phyloP scores from a whole-genome alignment of 441 rosid genomes.

The Croton setiger region DNA sequence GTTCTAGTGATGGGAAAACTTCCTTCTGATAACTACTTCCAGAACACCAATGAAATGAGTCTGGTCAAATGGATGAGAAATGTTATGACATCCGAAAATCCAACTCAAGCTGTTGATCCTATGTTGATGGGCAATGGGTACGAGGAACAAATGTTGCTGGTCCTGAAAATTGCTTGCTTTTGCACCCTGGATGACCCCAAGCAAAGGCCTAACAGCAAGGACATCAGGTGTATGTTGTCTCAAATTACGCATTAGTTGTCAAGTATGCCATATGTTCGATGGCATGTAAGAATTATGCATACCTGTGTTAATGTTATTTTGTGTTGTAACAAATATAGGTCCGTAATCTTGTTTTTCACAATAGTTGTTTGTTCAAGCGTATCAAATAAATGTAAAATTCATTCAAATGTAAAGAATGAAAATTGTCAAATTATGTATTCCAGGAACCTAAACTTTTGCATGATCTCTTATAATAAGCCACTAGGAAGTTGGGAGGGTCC shows the following conservation, averaged over 20 bases:
- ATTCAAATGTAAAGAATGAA: background rate
- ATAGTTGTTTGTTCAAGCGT: background rate
- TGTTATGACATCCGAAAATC: conserved; percentile 59
- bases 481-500: background rate
- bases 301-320: background rate
- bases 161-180: conserved; percentile 76
- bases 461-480: background rate
- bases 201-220: conserved; percentile 86
- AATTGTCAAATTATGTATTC: background rate
- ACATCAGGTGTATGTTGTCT: conserved; percentile 65
- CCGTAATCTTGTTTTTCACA: background rate
- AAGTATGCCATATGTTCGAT: background rate
- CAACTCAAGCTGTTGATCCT: conserved; percentile 54
- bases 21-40: conserved; percentile 84
- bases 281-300: conserved; percentile 9
- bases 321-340: background rate
- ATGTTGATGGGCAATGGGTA: conserved; percentile 50
- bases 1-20: conserved; percentile 73
- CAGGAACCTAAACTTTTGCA: background rate
- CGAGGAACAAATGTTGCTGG: conserved; percentile 78
- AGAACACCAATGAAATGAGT: conserved; percentile 56
- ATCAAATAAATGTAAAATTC: background rate
- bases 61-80: conserved; percentile 82
- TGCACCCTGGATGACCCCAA: conserved; percentile 76
- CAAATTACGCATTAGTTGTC: conserved; percentile 38